Conservation (phyloP, 2,329 filamentous ascomycete species). For the Didymosphaeria variabile region DNA sequence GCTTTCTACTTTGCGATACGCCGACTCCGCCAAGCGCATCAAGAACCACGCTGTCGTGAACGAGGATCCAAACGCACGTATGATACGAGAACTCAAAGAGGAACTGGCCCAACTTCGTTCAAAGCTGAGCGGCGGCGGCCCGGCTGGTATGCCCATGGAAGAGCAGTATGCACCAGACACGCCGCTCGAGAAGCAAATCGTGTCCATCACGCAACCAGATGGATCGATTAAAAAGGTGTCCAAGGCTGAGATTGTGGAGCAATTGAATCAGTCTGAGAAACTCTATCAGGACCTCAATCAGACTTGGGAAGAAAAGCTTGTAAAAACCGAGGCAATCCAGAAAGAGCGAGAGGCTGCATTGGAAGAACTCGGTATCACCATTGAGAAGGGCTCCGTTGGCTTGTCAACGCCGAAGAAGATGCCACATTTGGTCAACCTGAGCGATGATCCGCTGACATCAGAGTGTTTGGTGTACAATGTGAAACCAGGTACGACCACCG, state of each 20-base stretch:
- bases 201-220: slow-evolving; percentile 88
- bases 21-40: slow-evolving; percentile 97
- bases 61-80: slow-evolving; percentile 97
- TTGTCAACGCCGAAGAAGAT: slow-evolving; percentile 98
- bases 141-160: slow-evolving; percentile 58
- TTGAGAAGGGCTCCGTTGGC: slow-evolving; percentile 97
- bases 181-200: slow-evolving; percentile 93
- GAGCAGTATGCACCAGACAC: slow-evolving; percentile 93
- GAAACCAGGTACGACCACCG: slow-evolving; percentile 92
- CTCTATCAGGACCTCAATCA: slow-evolving; percentile 95
- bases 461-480: slow-evolving; percentile 98
- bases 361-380: slow-evolving; percentile 97
- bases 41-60: slow-evolving; percentile 99
- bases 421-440: slow-evolving; percentile 97
- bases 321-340: slow-evolving; percentile 95
- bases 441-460: slow-evolving; percentile 80
- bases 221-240: slow-evolving; percentile 93
- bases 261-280: slow-evolving; percentile 95
- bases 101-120: slow-evolving; percentile 85
- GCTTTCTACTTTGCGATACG: slow-evolving; percentile 91
- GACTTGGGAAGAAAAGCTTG: slow-evolving; percentile 97
- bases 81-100: slow-evolving; percentile 98
- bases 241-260: slow-evolving; percentile 97
- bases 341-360: slow-evolving; percentile 94
- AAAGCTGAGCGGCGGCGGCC: slow-evolving; percentile 70